phyloP scores from a whole-genome alignment of 2,329 filamentous ascomycete genomes.

The Truncatella angustata region DNA sequence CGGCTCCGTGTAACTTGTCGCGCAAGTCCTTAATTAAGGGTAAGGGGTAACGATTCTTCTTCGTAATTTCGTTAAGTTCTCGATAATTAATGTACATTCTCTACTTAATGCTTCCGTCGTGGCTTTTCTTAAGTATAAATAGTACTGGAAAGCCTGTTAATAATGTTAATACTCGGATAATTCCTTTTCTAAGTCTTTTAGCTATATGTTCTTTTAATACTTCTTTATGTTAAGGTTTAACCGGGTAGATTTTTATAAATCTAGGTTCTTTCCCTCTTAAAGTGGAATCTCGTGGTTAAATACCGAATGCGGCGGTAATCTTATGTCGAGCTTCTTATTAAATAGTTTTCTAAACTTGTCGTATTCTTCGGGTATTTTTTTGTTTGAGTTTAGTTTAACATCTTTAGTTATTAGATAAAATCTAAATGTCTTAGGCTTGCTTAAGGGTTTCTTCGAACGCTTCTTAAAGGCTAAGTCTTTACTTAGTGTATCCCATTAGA shows the following conservation, averaged over 20 bases:
- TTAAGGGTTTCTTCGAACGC: not conserved
- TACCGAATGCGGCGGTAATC: not conserved
- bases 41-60: slow-evolving; percentile 22
- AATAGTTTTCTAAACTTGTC: not conserved
- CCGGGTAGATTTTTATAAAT: slow-evolving; percentile 7
- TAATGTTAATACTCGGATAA: not conserved
- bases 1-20: slow-evolving; percentile 14
- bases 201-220: slow-evolving; percentile 3
- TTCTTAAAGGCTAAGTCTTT: not conserved
- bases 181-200: not conserved
- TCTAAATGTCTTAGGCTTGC: not conserved
- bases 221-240: not conserved
- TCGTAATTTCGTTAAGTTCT: slow-evolving; percentile 21
- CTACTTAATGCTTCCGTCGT: slow-evolving; percentile 1
- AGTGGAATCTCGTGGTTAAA: slow-evolving; percentile 7
- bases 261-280: slow-evolving; percentile 1
- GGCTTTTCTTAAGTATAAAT: slow-evolving; percentile 19
- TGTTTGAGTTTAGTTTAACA: not conserved
- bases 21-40: slow-evolving; percentile 19
- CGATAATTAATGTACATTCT: slow-evolving; percentile 24
- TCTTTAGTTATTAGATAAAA: not conserved
- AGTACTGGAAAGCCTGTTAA: slow-evolving; percentile 7
- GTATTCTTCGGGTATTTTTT: not conserved
- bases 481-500: not conserved
- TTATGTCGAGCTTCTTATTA: not conserved